Evolutionary conservation across 1,284 basidiomycete genomes (phyloP).

Genomic region (Naganishia cerealis): DNA sequence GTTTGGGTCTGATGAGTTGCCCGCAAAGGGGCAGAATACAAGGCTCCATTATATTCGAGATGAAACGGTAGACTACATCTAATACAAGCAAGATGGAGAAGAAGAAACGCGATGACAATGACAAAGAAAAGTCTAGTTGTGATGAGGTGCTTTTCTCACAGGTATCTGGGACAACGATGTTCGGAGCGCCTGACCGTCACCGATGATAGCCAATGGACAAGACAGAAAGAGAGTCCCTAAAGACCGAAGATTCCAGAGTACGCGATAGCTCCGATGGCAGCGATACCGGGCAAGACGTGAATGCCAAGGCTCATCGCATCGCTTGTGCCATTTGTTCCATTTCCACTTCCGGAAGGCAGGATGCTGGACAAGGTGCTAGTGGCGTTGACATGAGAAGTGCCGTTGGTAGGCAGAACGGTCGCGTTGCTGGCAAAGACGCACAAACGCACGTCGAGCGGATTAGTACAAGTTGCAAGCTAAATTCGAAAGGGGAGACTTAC

Average conservation of each 20-base stretch:
- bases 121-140: too few relatives aligned
- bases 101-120: too few relatives aligned
- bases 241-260: conserved; percentile 12
- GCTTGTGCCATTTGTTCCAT: not conserved
- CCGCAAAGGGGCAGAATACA: too few relatives aligned
- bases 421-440: not conserved
- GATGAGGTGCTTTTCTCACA: too few relatives aligned
- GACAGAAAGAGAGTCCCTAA: not conserved
- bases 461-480: not conserved
- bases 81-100: too few relatives aligned
- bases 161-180: too few relatives aligned
- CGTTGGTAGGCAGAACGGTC: not conserved
- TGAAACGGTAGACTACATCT: too few relatives aligned
- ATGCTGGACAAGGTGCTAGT: not conserved
- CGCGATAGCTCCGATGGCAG: conserved; percentile 7
- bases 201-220: too few relatives aligned
- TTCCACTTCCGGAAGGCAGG: not conserved
- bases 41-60: too few relatives aligned
- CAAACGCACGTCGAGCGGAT: not conserved
- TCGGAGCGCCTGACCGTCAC: too few relatives aligned
- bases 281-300: conserved; percentile 7
- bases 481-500: too few relatives aligned
- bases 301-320: conserved; percentile 12
- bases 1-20: too few relatives aligned
- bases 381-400: not conserved